Conservation (phyloP, 2,329 filamentous ascomycete genomes). For the Elsinoe perseae region DNA sequence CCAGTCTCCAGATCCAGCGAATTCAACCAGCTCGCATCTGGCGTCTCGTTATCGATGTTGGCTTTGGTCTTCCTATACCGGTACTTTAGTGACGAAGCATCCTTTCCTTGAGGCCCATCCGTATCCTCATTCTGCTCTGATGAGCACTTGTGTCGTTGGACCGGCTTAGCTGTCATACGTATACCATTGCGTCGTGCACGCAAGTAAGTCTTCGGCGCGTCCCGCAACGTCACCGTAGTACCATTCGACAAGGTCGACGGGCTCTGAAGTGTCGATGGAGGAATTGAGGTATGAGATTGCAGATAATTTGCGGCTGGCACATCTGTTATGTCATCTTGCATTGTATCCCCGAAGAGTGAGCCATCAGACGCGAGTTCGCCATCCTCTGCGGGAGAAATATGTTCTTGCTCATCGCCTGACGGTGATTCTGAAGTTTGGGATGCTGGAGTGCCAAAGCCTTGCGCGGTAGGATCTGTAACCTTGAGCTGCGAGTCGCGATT, state of each 20-base stretch:
- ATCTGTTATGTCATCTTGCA: neutral
- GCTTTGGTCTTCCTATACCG: neutral
- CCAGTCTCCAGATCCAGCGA: neutral
- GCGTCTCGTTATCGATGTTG: neutral
- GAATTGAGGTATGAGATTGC: neutral
- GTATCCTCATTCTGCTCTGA: neutral
- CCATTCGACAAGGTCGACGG: neutral
- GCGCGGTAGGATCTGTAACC: too few relatives aligned
- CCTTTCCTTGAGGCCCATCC: neutral
- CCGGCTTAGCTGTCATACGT: neutral
- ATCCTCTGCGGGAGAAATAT: neutral
- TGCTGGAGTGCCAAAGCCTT: too few relatives aligned
- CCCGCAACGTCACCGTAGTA: neutral
- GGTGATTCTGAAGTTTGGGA: too few relatives aligned
- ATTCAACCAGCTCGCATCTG: neutral
- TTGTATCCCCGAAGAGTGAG: neutral
- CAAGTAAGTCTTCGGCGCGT: neutral
- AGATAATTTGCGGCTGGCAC: neutral
- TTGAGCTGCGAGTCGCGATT: too few relatives aligned
- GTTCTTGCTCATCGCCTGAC: too few relatives aligned
- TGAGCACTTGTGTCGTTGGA: neutral
- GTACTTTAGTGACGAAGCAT: neutral
- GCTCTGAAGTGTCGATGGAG: neutral
- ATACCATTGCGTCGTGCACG: neutral
- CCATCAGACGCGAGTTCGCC: neutral